Evolutionary conservation across 495 filamentous ascomycete genomes (phyloP).

Genomic region (Penicillium steckii): DNA sequence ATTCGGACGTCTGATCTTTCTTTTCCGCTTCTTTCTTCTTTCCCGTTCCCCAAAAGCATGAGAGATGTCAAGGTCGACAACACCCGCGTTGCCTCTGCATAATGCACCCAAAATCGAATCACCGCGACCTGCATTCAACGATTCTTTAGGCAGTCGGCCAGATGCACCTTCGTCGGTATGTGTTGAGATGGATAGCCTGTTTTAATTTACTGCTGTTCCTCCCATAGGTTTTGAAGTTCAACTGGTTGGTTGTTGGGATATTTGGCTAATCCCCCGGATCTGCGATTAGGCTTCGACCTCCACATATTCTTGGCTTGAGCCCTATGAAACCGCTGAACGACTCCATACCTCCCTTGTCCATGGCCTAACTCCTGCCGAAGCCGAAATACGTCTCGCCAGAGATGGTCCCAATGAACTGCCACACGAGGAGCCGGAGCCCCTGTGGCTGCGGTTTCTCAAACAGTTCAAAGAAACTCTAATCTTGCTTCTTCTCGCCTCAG

Average conservation of each 20-base stretch:
- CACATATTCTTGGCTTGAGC: conserved; percentile 61
- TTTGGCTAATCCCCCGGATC: conserved; percentile 9
- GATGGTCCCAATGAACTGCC: conserved; percentile 94
- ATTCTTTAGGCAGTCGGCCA: conserved; percentile 33
- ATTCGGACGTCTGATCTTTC: conserved; percentile 13
- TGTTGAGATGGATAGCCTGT: conserved; percentile 1
- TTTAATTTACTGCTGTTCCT: neutral
- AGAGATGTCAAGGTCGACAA: conserved; percentile 61
- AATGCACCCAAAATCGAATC: conserved; percentile 41
- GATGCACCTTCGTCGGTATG: conserved; percentile 36
- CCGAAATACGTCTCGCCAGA: conserved; percentile 69
- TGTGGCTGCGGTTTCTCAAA: conserved; percentile 92
- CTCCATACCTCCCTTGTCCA: conserved; percentile 79
- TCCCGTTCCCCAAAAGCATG: conserved; percentile 36
- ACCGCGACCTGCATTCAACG: conserved; percentile 35
- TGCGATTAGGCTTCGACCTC: conserved; percentile 54
- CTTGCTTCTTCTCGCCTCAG: conserved; percentile 86
- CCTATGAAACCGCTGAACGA: conserved; percentile 73
- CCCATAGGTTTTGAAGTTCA: neutral
- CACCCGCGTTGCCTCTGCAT: conserved; percentile 56
- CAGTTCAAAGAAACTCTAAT: conserved; percentile 94
- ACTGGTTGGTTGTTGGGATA: neutral
- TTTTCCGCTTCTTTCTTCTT: conserved; percentile 11
- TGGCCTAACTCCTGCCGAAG: conserved; percentile 79
- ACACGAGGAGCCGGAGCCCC: conserved; percentile 86